A percentile compares a stretch with the other conserved stretches of the same genome.
Evolutionary conservation across 2,329 filamentous ascomycete genomes (phyloP).

Genomic region (Delphinella strobiligena): DNA sequence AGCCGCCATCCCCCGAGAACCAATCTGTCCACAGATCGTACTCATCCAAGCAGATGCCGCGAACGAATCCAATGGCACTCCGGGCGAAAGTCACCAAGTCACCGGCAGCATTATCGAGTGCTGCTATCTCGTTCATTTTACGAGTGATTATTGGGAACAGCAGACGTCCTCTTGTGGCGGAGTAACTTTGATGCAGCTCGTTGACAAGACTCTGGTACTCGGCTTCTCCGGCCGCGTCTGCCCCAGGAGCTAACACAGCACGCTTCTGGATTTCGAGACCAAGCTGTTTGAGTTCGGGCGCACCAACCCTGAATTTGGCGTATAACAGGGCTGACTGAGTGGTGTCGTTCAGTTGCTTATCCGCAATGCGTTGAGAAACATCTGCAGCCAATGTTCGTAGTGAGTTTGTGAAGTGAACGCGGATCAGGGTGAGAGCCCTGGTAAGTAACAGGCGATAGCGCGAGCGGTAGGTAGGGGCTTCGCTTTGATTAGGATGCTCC

Average conservation of each 20-base stretch:
- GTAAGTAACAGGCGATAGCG: constrained; percentile 75
- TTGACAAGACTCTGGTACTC: constrained; percentile 56
- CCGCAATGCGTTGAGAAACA: constrained; percentile 50
- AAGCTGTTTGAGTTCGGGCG: constrained; percentile 52
- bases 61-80: constrained; percentile 52
- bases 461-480: constrained; percentile 76
- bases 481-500: constrained; percentile 66
- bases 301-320: constrained; percentile 57
- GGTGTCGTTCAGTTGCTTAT: constrained; percentile 58
- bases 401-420: constrained; percentile 53
- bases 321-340: constrained; percentile 60
- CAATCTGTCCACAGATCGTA: constrained; percentile 56
- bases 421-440: constrained; percentile 52
- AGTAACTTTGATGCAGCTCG: constrained; percentile 52
- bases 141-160: constrained; percentile 51
- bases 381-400: constrained; percentile 50
- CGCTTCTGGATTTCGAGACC: constrained; percentile 57
- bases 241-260: constrained; percentile 47
- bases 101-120: constrained; percentile 47
- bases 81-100: constrained; percentile 55
- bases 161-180: constrained; percentile 44
- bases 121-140: constrained; percentile 44
- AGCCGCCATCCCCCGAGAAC: constrained; percentile 50
- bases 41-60: constrained; percentile 54
- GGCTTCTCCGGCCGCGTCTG: constrained; percentile 45